Evolutionary conservation across 2,329 filamentous ascomycete species (phyloP), one percentile per base, ranked within the genome.

Genomic region (Neofusicoccum laricinum): DNA sequence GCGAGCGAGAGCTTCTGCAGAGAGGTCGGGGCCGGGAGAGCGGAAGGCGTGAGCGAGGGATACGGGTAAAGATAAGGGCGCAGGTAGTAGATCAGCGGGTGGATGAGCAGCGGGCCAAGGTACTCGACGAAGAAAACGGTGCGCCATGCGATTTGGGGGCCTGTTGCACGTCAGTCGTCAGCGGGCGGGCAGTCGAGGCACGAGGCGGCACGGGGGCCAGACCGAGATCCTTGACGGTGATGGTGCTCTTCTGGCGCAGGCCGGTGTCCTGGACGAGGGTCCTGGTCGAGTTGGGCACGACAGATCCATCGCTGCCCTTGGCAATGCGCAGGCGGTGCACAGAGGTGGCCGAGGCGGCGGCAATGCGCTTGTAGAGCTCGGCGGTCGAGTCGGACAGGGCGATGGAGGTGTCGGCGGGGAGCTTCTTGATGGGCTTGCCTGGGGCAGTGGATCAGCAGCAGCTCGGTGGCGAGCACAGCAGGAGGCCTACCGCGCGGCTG

Each of bases 121-220:
- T 99, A 99, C 80, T 99, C 95, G 81, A 97, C 88, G 67, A 97
- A 81, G 83, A 94, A 99, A 77, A 98, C 94, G 66, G 92, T 95
- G 68, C 88, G 89, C 95, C 95, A 99, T 67, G 87, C 88, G 64
- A 97, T 90, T 78, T 99, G 95, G 55, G 89, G 86, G 15, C 95
- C 93, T 96, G 68, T 57, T 50, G 32, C 30, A 2, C 11, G 19
- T 14, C 36, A 12, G 7, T 2, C 1, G 40, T 65, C 40, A 59
- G 55, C 10, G 25, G 30, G 40, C 7, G 43, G 25, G 25, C 2
- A 17, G 14, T 15, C 14, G 50, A 36, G 41, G 36, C 50, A 43
- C n/a, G 50, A n/a, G 66, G 69, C 48, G 67, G 6, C 32, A 19
- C 14, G 12, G 36, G 40, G 59, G 48, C 19, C 66, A 51, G 85